phyloP scores from a whole-genome alignment of 2,329 filamentous ascomycete genomes.

The Beauveria caledonica region DNA sequence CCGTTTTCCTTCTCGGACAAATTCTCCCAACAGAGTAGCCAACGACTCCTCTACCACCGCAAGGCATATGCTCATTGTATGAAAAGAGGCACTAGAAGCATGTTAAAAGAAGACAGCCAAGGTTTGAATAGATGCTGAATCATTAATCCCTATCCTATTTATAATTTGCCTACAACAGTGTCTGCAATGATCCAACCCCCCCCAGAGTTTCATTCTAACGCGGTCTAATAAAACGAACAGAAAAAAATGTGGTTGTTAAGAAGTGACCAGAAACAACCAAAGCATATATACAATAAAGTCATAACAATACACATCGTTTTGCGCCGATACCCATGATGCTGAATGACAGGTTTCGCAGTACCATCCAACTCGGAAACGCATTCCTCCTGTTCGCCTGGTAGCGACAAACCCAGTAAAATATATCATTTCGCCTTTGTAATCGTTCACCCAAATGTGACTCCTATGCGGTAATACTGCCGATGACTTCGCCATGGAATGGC shows the following conservation, averaged over 20 bases:
- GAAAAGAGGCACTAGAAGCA: background rate
- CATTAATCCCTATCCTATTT: constrained; percentile 7
- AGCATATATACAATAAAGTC: constrained; percentile 6
- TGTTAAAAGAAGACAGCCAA: background rate
- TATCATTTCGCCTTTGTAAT: constrained; percentile 9
- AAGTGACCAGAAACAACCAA: background rate
- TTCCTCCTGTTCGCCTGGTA: background rate
- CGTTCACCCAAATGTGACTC: constrained; percentile 3
- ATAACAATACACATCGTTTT: constrained; percentile 7
- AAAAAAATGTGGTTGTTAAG: background rate
- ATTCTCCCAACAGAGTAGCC: background rate
- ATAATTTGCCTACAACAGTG: constrained; percentile 1
- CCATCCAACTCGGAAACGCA: constrained; percentile 2
- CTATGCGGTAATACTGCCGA: background rate
- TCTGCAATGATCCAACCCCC: background rate
- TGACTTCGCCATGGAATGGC: background rate
- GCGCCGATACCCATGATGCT: constrained; percentile 10
- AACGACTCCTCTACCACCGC: background rate
- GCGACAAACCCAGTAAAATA: background rate
- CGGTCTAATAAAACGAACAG: background rate
- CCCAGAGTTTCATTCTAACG: constrained; percentile 3
- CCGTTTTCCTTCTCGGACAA: background rate
- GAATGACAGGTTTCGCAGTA: constrained; percentile 1
- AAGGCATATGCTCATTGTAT: background rate
- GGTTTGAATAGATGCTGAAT: background rate